Base-by-base conservation (phyloP, 2,329 filamentous ascomycete genomes). In the Bipolaris sorokiniana region DNA sequence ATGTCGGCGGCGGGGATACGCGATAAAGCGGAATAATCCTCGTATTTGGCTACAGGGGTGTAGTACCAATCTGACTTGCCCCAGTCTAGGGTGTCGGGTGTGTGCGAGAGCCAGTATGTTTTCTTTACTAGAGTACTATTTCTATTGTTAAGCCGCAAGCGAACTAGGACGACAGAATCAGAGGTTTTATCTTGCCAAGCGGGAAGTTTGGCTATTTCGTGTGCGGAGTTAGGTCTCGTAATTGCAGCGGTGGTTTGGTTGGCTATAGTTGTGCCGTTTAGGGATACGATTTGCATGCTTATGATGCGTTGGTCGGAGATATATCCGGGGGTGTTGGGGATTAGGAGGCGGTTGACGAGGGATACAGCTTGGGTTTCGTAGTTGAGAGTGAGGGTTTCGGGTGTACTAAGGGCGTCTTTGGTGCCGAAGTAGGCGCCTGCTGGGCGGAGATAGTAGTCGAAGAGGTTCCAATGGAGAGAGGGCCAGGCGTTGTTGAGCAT, bases 401-500 rank as follows among this genome's bases (percentile, higher is more conserved):
- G 0, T 72, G 70, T 0, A 78, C 38, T 16, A 2, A 64, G 22
- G 0, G 64, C 85, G 0, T 80, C 70, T 68, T 88, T 88, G 15
- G 81, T 79, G 3, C 87, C 86, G 56, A 83, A 88, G 59, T 86
- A 88, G 0, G 83, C 79, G 0, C 84, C 86, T 0, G 80, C 82
- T 0, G 85, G 82, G 20, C 81, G 82, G 38, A 88, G 71, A 60
- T 88, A 88, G 68, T 86, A 85, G 63, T 88, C 86, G 66, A 88
- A 87, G 5, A 88, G 72, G 51, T 85, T 84, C 86, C 87, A 89
- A 66, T 88, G 86, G 26, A 89, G 74, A 52, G 80, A 83, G 0
- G 87, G 86, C 85, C 86, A 89, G 0, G 86, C 86, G 44, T 82
- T 82, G 62, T 87, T 88, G 51, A 88, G 70, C 86, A 89, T 88